Percentiles rank a stretch among this genome's conserved stretches.
Conservation (phyloP, 768 basidiomycete genomes). For the Pleurotus giganteus region DNA sequence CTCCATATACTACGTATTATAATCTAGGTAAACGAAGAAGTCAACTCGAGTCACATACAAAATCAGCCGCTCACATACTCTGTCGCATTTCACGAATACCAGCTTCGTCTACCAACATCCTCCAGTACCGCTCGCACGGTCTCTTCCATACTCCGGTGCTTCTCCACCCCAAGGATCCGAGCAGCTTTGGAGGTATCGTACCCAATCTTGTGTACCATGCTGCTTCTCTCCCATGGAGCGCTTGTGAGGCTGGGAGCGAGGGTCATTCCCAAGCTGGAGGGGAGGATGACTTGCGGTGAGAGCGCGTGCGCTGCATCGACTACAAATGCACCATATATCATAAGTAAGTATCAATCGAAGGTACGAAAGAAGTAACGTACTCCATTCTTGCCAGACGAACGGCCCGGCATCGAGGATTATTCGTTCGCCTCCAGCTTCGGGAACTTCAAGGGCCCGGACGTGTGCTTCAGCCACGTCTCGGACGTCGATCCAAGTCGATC, state of each 20-base stretch:
- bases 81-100: too few species aligned
- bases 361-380: slow-evolving; percentile 7
- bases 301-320: slow-evolving; percentile 13
- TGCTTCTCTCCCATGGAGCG: background rate
- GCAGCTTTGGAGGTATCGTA: slow-evolving; percentile 8
- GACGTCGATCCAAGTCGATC: slow-evolving; percentile 39
- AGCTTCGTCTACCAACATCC: slow-evolving; percentile 10
- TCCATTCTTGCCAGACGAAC: slow-evolving; percentile 20
- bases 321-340: too few species aligned
- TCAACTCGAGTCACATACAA: too few species aligned
- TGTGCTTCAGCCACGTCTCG: slow-evolving; percentile 55
- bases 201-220: background rate
- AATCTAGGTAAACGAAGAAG: too few species aligned
- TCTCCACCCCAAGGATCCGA: slow-evolving; percentile 12
- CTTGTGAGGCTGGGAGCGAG: background rate
- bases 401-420: background rate
- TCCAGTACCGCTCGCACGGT: slow-evolving; percentile 7
- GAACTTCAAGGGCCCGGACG: slow-evolving; percentile 42
- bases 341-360: background rate
- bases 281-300: background rate
- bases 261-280: background rate
- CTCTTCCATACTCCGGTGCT: slow-evolving; percentile 10
- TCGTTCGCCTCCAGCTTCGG: slow-evolving; percentile 49
- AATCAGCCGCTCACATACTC: too few species aligned
- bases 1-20: too few species aligned